phyloP scores from a whole-genome alignment of 2,329 filamentous ascomycete genomes.

The Corinectria fuckeliana region DNA sequence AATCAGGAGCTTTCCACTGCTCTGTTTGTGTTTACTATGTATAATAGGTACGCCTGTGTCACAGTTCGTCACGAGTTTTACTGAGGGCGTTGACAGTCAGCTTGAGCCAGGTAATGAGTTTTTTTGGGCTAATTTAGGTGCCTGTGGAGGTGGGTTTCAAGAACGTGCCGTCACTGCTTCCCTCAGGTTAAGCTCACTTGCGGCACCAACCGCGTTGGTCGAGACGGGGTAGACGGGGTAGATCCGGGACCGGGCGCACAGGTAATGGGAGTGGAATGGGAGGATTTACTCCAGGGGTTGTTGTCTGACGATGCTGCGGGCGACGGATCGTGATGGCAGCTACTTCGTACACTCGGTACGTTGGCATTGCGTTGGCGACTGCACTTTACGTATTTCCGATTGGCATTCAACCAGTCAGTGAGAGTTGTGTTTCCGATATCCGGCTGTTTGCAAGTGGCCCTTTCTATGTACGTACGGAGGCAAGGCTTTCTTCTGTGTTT shows the following conservation, averaged over 20 bases:
- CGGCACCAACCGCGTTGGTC: neutral
- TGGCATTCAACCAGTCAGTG: neutral
- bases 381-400: neutral
- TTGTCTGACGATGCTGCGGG: neutral
- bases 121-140: neutral
- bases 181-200: conserved; percentile 6
- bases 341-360: no score
- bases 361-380: neutral
- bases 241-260: neutral
- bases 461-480: neutral
- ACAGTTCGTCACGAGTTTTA: neutral
- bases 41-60: no score
- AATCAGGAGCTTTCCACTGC: neutral
- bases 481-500: no score
- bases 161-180: conserved; percentile 4
- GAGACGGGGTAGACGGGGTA: neutral
- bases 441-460: neutral
- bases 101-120: neutral
- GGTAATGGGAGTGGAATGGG: neutral
- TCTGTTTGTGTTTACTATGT: no score
- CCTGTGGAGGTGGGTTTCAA: neutral
- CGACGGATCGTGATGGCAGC: neutral
- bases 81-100: neutral
- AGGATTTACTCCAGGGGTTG: neutral
- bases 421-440: neutral